Evolutionary conservation across 2,329 filamentous ascomycete genomes (phyloP).

Genomic region (Penicillium hesseltinei): DNA sequence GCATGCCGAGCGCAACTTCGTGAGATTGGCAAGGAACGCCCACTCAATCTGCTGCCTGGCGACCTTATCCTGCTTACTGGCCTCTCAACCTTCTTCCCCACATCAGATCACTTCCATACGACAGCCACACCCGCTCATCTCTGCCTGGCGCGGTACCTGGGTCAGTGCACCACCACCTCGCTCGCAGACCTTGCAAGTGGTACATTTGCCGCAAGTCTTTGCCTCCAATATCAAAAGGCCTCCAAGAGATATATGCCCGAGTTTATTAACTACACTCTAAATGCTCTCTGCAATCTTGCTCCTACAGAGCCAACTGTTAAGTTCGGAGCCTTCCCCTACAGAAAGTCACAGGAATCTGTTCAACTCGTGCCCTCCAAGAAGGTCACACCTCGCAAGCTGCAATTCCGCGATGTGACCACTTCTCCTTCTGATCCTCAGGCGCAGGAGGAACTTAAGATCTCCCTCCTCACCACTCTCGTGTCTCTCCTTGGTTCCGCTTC

Average conservation of each 20-base stretch:
- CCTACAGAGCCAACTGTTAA: conserved; percentile 51
- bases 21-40: conserved; percentile 51
- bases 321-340: conserved; percentile 61
- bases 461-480: conserved; percentile 62
- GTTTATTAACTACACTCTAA: conserved; percentile 74
- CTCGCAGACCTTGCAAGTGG: conserved; percentile 70
- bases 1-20: conserved; percentile 74
- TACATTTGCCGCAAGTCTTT: conserved; percentile 74
- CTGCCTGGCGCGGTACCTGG: conserved; percentile 78
- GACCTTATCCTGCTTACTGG: conserved; percentile 83
- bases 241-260: conserved; percentile 90
- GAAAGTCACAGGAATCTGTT: conserved; percentile 53
- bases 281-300: conserved; percentile 68
- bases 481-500: conserved; percentile 66
- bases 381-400: conserved; percentile 52
- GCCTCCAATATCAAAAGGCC: conserved; percentile 76
- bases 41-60: conserved; percentile 57
- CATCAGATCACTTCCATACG: conserved; percentile 95
- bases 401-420: conserved; percentile 56
- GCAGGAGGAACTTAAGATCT: conserved; percentile 52
- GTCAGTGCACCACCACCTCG: conserved; percentile 67
- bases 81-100: conserved; percentile 81
- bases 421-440: conserved; percentile 21
- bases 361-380: conserved; percentile 46
- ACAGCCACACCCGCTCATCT: conserved; percentile 88